Evolutionary conservation across 768 basidiomycete genomes (phyloP).

Genomic region (Russula olivacea): DNA sequence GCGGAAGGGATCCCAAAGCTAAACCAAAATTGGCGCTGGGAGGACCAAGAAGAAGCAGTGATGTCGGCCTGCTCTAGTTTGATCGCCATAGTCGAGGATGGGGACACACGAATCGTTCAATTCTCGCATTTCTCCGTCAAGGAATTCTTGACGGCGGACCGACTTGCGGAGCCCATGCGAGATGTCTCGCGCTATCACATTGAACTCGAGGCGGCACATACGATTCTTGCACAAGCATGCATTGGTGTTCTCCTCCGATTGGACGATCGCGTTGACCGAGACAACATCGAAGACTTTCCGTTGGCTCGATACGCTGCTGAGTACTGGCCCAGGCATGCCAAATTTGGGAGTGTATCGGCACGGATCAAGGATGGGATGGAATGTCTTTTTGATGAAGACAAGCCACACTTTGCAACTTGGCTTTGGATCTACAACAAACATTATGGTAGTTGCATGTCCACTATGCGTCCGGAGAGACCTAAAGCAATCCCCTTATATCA

Average conservation of each 20-base stretch:
- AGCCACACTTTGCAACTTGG: neutral
- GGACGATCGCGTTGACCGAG: neutral
- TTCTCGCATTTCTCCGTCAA: neutral
- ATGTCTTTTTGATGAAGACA: neutral
- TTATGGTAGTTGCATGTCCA: neutral
- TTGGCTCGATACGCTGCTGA: neutral
- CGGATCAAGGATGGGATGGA: neutral
- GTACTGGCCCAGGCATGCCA: neutral
- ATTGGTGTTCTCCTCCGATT: neutral
- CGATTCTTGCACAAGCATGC: neutral
- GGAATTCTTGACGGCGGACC: neutral
- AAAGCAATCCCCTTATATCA: neutral
- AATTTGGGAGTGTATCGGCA: neutral
- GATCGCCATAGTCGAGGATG: neutral
- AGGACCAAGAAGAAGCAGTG: neutral
- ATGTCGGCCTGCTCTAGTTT: neutral
- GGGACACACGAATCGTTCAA: neutral
- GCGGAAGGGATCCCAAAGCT: neutral
- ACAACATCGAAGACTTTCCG: neutral
- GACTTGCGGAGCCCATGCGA: neutral
- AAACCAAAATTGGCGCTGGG: neutral
- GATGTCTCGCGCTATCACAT: neutral
- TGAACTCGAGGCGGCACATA: neutral
- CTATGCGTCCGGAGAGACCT: neutral
- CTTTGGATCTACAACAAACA: neutral